A percentile compares a stretch with the other conserved stretches of the same genome.
phyloP scores from a whole-genome alignment of 1,284 basidiomycete genomes.

The Ustilago vetiveriae region DNA sequence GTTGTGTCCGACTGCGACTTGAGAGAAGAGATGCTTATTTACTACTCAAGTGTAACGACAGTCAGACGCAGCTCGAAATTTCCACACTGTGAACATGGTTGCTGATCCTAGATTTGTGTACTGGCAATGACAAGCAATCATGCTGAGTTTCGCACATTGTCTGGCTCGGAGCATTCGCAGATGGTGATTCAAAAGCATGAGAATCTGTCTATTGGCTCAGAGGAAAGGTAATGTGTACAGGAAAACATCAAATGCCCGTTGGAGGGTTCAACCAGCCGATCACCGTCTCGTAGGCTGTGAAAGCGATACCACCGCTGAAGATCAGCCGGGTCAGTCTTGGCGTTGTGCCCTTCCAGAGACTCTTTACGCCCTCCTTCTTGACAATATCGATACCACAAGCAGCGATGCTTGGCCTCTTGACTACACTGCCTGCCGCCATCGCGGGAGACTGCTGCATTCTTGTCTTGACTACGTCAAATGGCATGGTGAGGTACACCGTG shows the following conservation, averaged over 20 bases:
- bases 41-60: too few relatives aligned
- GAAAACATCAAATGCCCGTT: not conserved
- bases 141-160: too few relatives aligned
- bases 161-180: too few relatives aligned
- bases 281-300: slow-evolving; percentile 40
- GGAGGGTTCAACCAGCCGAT: slow-evolving; percentile 16
- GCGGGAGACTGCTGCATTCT: slow-evolving; percentile 77
- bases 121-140: too few relatives aligned
- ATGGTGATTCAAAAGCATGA: too few relatives aligned
- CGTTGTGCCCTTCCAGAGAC: slow-evolving; percentile 95
- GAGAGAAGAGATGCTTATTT: too few relatives aligned
- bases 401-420: slow-evolving; percentile 72
- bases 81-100: too few relatives aligned
- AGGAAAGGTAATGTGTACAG: not conserved
- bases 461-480: slow-evolving; percentile 88
- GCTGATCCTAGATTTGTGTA: too few relatives aligned
- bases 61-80: too few relatives aligned
- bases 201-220: too few relatives aligned
- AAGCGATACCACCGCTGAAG: slow-evolving; percentile 49
- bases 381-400: slow-evolving; percentile 91
- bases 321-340: slow-evolving; percentile 82
- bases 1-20: too few relatives aligned
- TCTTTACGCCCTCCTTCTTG: slow-evolving; percentile 78
- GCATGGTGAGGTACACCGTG: slow-evolving; percentile 75
- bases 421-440: slow-evolving; percentile 79